Base-by-base conservation (phyloP, 2,329 filamentous ascomycete genomes). In the Leptosphaerulina australis region DNA sequence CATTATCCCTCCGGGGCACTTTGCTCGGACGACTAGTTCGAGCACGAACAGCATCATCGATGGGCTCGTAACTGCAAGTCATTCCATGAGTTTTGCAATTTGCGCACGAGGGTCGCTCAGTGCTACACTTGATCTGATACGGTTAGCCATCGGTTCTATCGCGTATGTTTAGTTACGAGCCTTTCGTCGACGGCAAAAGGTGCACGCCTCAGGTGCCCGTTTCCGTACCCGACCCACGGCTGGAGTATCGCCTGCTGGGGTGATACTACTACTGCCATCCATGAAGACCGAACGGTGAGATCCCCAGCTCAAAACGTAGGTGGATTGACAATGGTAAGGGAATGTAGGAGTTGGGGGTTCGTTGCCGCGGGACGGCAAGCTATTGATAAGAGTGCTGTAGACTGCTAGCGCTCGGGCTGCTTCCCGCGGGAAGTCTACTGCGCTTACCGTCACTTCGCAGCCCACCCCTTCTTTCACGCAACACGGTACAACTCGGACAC, bases 101-200 rank as follows among this genome's bases (percentile, higher is more conserved):
- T 24, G 71, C 70, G 51, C 79, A 81, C 22, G 61, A 63, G 3
- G 78, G 78, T 40, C 70, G 66, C 36, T 76, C 75, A 17, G 73
- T 72, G 49, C 77, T 78, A 60, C 79, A 81, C 57, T 78, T 80
- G 65, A 81, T 75, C 79, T 67, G 46, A 28, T 29, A 15, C n/a
- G 20, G 38, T 63, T 49, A 66, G 59, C 36, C 15, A 40, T n/a
- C 28, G 29, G 36, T 20, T 25, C 7, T 5, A 7, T 14, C 2
- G 10, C 17, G 12, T n/a, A 11, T 14, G 22, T 21, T 21, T 33
- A 43, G 26, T n/a, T 15, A 50, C 48, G 41, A 36, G 65, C 64
- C 60, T 81, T 75, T 49, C 73, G 67, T 37, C 68, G 59, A 14
- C 73, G 72, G 50, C 73, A 75, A 43, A 72, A 73, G 18, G 68